A percentile compares a stretch with the other conserved stretches of the same genome.
These are phyloP conservation scores for Penicillium coprophilum DNA, from an alignment of 495 filamentous ascomycete genomes.

Conservation along the genomic window DNA sequence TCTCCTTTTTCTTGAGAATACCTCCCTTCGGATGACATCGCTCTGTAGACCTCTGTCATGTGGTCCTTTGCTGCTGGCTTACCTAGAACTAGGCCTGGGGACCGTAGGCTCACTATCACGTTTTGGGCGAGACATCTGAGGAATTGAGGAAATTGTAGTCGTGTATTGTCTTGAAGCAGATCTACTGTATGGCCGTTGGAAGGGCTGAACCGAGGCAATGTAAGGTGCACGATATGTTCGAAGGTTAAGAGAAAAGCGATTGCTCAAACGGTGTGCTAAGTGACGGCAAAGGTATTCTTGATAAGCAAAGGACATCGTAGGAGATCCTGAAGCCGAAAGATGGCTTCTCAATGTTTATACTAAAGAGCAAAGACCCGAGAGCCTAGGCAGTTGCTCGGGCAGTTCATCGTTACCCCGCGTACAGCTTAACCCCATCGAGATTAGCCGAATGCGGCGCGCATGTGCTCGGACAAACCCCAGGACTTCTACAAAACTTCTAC, in stretches of 20 bases:
- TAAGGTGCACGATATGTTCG: background rate
- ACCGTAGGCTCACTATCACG: conserved; percentile 26
- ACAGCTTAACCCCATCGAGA: conserved; percentile 18
- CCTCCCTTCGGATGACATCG: background rate
- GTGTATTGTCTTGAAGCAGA: conserved; percentile 13
- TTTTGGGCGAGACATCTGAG: conserved; percentile 25
- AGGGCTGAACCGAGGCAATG: background rate
- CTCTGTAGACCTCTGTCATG: background rate
- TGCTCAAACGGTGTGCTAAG: conserved; percentile 8
- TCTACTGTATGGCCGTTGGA: background rate
- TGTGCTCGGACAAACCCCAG: conserved; percentile 13
- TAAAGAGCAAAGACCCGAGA: conserved; percentile 20
- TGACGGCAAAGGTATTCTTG: conserved; percentile 6
- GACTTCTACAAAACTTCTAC: background rate
- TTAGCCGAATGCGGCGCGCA: conserved; percentile 23
- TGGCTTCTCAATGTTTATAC: conserved; percentile 16
- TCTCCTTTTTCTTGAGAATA: background rate
- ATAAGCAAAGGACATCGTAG: conserved; percentile 19
- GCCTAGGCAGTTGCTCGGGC: conserved; percentile 29
- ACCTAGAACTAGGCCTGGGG: conserved; percentile 41
- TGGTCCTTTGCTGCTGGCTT: background rate
- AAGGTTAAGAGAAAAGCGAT: background rate
- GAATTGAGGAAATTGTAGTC: conserved; percentile 1
- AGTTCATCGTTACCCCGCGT: conserved; percentile 25
- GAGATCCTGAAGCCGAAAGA: background rate